A percentile compares a stretch with the other conserved stretches of the same genome.
Conservation (phyloP, 805 yeast species). For the Teunomyces kruisii region DNA sequence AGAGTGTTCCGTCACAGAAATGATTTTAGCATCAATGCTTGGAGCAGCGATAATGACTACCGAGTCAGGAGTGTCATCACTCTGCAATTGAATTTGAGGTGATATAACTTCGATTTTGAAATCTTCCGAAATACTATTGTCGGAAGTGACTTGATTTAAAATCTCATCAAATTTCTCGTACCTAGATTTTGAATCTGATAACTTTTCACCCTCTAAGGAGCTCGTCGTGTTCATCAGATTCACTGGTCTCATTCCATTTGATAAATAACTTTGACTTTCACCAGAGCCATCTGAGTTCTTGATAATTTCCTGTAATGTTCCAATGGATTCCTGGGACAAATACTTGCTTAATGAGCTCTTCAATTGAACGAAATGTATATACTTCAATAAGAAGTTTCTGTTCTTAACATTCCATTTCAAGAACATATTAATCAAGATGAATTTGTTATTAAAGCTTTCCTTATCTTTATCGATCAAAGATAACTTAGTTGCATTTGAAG, state of each 20-base stretch:
- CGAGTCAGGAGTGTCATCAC: slow-evolving; percentile 44
- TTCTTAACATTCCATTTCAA: slow-evolving; percentile 42
- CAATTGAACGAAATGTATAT: slow-evolving; percentile 37
- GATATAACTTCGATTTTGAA: slow-evolving; percentile 38
- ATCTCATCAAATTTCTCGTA: slow-evolving; percentile 34
- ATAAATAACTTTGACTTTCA: neutral
- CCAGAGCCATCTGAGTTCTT: neutral
- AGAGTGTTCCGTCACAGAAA: slow-evolving; percentile 56
- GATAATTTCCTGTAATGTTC: slow-evolving; percentile 18
- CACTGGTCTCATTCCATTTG: neutral
- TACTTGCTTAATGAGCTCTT: slow-evolving; percentile 26
- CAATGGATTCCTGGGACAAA: slow-evolving; percentile 34
- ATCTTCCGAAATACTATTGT: slow-evolving; percentile 37
- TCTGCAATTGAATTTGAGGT: slow-evolving; percentile 45
- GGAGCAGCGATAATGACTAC: slow-evolving; percentile 75
- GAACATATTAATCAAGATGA: slow-evolving; percentile 37
- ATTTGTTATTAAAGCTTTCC: slow-evolving; percentile 34
- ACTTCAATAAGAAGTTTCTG: slow-evolving; percentile 33
- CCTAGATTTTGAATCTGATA: slow-evolving; percentile 5
- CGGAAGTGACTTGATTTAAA: slow-evolving; percentile 17
- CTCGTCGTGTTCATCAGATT: neutral
- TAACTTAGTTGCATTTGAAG: neutral
- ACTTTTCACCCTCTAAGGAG: neutral
- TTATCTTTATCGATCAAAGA: neutral
- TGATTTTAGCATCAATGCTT: slow-evolving; percentile 61